These are phyloP conservation scores for Cunninghamia lanceolata DNA, from an alignment of 75 land plant species.

Conservation along the genomic window DNA sequence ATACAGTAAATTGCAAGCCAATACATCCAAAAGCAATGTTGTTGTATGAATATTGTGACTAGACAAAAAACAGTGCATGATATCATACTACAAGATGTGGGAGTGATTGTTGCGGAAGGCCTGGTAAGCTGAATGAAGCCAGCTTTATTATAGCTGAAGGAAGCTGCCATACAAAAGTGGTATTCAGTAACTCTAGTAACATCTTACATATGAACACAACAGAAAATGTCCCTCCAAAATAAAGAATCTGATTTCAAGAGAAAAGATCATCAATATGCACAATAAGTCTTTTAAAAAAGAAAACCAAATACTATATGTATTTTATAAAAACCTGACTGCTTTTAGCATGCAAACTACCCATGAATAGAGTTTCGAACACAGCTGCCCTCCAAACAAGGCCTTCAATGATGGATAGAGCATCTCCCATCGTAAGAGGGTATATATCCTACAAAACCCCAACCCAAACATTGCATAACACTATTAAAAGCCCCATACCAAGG, in stretches of 20 bases:
- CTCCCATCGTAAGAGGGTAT: constrained; percentile 23
- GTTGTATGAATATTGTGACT: neutral
- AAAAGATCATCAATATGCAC: neutral
- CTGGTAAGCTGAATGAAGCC: constrained; percentile 33
- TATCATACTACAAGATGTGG: constrained; percentile 29
- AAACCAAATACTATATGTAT: neutral
- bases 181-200: constrained; percentile 2
- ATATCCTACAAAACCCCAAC: constrained; percentile 10
- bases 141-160: constrained; percentile 42
- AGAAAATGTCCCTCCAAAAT: neutral
- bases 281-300: neutral
- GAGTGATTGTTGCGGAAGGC: constrained; percentile 21
- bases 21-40: neutral
- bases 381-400: constrained; percentile 40
- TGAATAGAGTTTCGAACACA: constrained; percentile 15
- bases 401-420: constrained; percentile 36
- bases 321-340: constrained; percentile 25
- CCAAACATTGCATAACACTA: neutral
- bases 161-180: constrained; percentile 22
- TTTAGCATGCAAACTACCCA: constrained; percentile 24
- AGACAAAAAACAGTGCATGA: neutral
- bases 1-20: neutral
- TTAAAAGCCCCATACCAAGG: neutral
- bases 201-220: neutral
- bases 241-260: neutral